A percentile compares a stretch with the other conserved stretches of the same genome.
These are phyloP conservation scores for Quercus cerris DNA, from an alignment of 306 rosid genomes.

Conservation along the genomic window DNA sequence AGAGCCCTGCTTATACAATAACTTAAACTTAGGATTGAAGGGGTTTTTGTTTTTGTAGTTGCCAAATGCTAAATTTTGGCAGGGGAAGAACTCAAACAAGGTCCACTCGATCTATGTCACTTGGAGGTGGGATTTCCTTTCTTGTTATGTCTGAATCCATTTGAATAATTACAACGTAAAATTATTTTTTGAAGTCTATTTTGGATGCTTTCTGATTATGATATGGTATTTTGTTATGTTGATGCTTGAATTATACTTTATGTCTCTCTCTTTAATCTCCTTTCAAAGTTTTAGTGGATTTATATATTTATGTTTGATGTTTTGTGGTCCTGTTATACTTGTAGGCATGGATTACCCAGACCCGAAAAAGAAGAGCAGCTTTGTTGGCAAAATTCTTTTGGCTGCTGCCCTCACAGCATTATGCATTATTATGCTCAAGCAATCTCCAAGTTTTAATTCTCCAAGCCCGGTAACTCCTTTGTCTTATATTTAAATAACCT, in stretches of 20 bases:
- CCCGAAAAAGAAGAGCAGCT: constrained; percentile 69
- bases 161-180: background rate
- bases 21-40: constrained; percentile 1
- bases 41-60: constrained; percentile 1
- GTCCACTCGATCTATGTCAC: constrained; percentile 61
- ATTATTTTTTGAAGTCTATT: background rate
- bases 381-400: constrained; percentile 69
- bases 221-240: background rate
- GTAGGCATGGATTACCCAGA: constrained; percentile 85
- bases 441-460: constrained; percentile 67
- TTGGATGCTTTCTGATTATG: background rate
- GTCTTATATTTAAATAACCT: background rate
- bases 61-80: constrained; percentile 63
- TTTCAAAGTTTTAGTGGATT: background rate
- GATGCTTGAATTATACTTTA: background rate
- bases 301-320: background rate
- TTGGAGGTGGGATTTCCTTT: constrained; percentile 67
- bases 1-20: constrained; percentile 4
- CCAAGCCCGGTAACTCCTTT: constrained; percentile 62
- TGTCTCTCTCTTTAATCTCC: background rate
- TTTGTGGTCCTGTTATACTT: constrained; percentile 12
- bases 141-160: background rate
- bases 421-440: constrained; percentile 80
- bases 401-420: constrained; percentile 70
- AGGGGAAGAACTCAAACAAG: constrained; percentile 72